These are phyloP conservation scores for Anisogramma anomala DNA, from an alignment of 2,329 filamentous ascomycete species.

Conservation along the genomic window DNA sequence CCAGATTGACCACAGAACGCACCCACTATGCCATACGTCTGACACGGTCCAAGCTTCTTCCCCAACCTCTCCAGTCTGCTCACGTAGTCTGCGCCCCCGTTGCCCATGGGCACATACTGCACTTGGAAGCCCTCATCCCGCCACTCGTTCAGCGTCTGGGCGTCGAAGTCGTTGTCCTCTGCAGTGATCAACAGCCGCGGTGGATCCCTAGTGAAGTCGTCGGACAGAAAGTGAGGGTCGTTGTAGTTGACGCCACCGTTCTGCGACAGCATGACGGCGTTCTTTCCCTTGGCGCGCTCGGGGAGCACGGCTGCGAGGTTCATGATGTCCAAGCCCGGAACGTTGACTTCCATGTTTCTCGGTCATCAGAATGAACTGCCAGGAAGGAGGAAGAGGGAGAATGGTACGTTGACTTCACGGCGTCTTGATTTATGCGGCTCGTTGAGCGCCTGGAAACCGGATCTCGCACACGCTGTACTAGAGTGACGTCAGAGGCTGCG, in stretches of 20 bases:
- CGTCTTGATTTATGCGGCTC: too few relatives aligned
- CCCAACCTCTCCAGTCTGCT: slow-evolving; percentile 25
- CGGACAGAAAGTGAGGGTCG: slow-evolving; percentile 31
- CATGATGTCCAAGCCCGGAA: slow-evolving; percentile 3
- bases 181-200: slow-evolving; percentile 33
- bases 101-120: slow-evolving; percentile 30
- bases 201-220: slow-evolving; percentile 26
- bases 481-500: neutral
- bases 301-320: neutral
- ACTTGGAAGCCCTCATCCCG: slow-evolving; percentile 31
- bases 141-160: slow-evolving; percentile 28
- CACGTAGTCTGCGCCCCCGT: slow-evolving; percentile 24
- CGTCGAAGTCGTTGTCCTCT: slow-evolving; percentile 32
- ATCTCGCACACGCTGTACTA: neutral
- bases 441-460: neutral
- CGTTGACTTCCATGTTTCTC: neutral
- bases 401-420: too few relatives aligned
- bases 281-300: slow-evolving; percentile 5
- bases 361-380: neutral
- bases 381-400: too few relatives aligned
- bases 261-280: slow-evolving; percentile 14
- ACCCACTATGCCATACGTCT: slow-evolving; percentile 34
- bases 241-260: slow-evolving; percentile 24
- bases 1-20: slow-evolving; percentile 8
- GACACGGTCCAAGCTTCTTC: slow-evolving; percentile 27